Evolutionary conservation across 2,329 filamentous ascomycete genomes (phyloP).

Genomic region (Cordyceps javanica): DNA sequence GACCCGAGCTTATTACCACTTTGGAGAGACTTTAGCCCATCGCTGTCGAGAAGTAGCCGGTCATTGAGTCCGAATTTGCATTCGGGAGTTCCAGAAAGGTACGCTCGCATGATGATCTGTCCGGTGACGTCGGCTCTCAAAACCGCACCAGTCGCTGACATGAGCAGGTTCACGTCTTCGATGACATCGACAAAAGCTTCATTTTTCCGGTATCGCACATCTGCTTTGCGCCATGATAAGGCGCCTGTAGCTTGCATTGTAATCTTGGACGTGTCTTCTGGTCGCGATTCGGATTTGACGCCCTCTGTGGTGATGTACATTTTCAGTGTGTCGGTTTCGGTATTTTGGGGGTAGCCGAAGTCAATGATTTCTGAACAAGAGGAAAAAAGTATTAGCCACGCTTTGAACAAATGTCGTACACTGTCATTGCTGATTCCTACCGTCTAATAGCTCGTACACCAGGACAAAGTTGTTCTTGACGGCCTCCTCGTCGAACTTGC

Average conservation of each 20-base stretch:
- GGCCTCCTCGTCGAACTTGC: slow-evolving; percentile 97
- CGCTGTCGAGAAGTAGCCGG: slow-evolving; percentile 79
- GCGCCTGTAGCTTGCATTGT: slow-evolving; percentile 99
- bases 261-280: slow-evolving; percentile 93
- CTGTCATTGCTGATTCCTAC: slow-evolving; percentile 36
- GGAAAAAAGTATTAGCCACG: slow-evolving; percentile 2
- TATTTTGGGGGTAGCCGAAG: slow-evolving; percentile 98
- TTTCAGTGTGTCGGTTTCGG: slow-evolving; percentile 95
- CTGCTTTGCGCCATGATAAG: slow-evolving; percentile 90
- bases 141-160: slow-evolving; percentile 96
- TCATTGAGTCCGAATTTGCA: slow-evolving; percentile 99
- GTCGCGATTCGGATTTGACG: slow-evolving; percentile 81
- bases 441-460: slow-evolving; percentile 93
- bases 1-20: slow-evolving; percentile 72
- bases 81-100: slow-evolving; percentile 91
- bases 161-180: slow-evolving; percentile 96
- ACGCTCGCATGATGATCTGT: slow-evolving; percentile 97
- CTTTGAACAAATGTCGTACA: too few species aligned
- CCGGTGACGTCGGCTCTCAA: slow-evolving; percentile 93
- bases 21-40: slow-evolving; percentile 58
- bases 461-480: slow-evolving; percentile 99
- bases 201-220: slow-evolving; percentile 99
- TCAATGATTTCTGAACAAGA: slow-evolving; percentile 98
- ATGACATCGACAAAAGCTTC: slow-evolving; percentile 99
- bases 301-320: slow-evolving; percentile 99